These are phyloP conservation scores for Penicillium sp. DNA, from an alignment of 2,329 filamentous ascomycete genomes.

Conservation along the genomic window DNA sequence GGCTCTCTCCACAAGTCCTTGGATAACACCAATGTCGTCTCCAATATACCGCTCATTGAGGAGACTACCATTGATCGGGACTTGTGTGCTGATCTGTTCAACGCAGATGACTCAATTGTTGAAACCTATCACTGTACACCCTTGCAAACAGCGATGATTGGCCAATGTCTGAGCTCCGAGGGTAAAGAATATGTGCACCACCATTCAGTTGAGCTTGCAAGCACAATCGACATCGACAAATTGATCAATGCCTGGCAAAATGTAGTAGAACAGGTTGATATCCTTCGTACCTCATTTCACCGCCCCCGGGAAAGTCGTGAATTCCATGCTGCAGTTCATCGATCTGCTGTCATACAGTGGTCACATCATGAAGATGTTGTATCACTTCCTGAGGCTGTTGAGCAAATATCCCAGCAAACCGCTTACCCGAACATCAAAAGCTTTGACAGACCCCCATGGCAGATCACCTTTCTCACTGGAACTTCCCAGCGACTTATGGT, in stretches of 20 bases:
- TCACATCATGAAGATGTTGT: neutral
- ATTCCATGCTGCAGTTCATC: neutral
- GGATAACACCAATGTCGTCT: neutral
- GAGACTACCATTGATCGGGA: neutral
- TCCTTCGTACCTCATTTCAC: constrained; percentile 7
- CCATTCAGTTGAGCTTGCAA: neutral
- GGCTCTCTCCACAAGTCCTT: neutral
- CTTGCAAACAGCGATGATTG: constrained; percentile 5
- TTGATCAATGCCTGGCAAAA: neutral
- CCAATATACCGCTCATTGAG: neutral
- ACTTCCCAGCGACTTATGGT: constrained; percentile 3
- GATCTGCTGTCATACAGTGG: neutral
- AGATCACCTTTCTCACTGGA: constrained; percentile 1
- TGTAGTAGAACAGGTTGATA: neutral
- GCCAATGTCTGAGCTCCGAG: neutral
- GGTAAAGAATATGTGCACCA: constrained; percentile 6
- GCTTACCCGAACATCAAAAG: neutral
- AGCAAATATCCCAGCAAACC: neutral
- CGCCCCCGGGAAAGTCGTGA: neutral
- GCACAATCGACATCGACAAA: neutral
- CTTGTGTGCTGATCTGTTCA: neutral
- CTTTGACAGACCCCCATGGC: constrained; percentile 1
- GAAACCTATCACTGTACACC: constrained; percentile 1
- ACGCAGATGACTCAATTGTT: neutral
- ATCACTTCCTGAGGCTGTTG: neutral